These are phyloP conservation scores for Mycena metata DNA, from an alignment of 768 basidiomycete species.

Conservation along the genomic window DNA sequence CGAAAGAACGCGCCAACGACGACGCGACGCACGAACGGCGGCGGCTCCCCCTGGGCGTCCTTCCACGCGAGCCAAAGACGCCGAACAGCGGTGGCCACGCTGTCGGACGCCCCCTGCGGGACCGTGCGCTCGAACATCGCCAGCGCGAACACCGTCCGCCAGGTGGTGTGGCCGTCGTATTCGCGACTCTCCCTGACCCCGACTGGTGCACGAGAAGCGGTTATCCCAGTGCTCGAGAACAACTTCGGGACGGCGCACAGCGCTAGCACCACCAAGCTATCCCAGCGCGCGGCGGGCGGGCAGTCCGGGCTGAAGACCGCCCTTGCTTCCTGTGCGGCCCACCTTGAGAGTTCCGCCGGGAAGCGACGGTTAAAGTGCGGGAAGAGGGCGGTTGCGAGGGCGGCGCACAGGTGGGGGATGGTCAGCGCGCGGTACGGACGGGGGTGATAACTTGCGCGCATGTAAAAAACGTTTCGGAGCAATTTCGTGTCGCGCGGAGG, in stretches of 20 bases:
- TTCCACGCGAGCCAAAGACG: constrained; percentile 61
- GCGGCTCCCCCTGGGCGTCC: constrained; percentile 35
- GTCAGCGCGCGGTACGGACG: constrained; percentile 16
- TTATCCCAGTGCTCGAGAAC: constrained; percentile 1
- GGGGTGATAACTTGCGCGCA: constrained; percentile 11
- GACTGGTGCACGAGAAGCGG: too few relatives aligned
- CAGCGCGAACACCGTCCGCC: constrained; percentile 60
- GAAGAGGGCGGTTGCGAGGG: constrained; percentile 26
- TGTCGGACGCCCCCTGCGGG: constrained; percentile 27
- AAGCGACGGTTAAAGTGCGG: constrained; percentile 26
- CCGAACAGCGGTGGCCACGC: constrained; percentile 35
- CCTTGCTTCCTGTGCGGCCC: constrained; percentile 22
- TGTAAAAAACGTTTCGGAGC: constrained; percentile 12
- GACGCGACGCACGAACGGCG: constrained; percentile 49
- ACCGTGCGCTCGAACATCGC: constrained; percentile 52
- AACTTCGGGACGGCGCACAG: constrained; percentile 36
- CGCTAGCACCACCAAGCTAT: constrained; percentile 56
- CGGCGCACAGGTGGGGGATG: constrained; percentile 25
- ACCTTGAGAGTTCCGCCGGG: constrained; percentile 14
- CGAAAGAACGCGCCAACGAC: constrained; percentile 61
- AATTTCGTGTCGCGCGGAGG: constrained; percentile 2
- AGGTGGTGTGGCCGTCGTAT: constrained; percentile 34
- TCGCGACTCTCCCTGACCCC: constrained; percentile 1
- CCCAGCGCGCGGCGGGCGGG: constrained; percentile 53
- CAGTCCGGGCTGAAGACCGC: constrained; percentile 19